Evolutionary conservation across 192 early-diverging fungal genomes (phyloP), one percentile per base, ranked within the genome.

Genomic region (Backusella luteola): DNA sequence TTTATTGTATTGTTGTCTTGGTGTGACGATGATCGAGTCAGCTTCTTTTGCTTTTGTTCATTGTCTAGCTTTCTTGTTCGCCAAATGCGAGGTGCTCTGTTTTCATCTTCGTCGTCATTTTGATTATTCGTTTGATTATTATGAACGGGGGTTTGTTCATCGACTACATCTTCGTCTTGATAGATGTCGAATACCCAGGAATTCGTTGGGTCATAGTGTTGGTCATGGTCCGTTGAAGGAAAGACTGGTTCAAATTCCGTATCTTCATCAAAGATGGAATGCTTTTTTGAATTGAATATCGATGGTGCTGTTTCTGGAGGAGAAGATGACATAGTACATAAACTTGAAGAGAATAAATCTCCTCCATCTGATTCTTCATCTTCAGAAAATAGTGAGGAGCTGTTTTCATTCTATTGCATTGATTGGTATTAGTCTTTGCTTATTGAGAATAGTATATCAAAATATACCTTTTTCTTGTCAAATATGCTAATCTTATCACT

Each of bases 311-410:
- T 6, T 19, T 41, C 70, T 49, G 19, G 46, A 17, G 69, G 69
- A 14, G 70, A 70, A 36, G 19, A n/a, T 5, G 67, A 69, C 44
- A 71, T 49, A 12, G 42, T 26, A 44, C 15, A 71, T 71, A 71
- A 12, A 49, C 41, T 49, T 14, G 70, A 71, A 34, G 41, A 46
- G 39, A 71, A 71, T 49, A 71, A 32, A 3, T 71, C 70, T 46
- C 70, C 70, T 71, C 34, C 70, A 49, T 71, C 70, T 4, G 70
- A 71, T 26, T 71, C 70, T 49, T 71, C 70, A 6, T 71, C 70
- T 1, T 44, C 39, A 34, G 42, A 49, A 14, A 71, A 70, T 42
- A 41, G 0, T 39, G 23, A 42, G 11, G 36, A 42, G 9, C 14
- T 1, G 12, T 8, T 1, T 70, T 11, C 34, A 41, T 70, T 41